Evolutionary conservation across 768 basidiomycete species (phyloP).

Genomic region (Russula earlei): DNA sequence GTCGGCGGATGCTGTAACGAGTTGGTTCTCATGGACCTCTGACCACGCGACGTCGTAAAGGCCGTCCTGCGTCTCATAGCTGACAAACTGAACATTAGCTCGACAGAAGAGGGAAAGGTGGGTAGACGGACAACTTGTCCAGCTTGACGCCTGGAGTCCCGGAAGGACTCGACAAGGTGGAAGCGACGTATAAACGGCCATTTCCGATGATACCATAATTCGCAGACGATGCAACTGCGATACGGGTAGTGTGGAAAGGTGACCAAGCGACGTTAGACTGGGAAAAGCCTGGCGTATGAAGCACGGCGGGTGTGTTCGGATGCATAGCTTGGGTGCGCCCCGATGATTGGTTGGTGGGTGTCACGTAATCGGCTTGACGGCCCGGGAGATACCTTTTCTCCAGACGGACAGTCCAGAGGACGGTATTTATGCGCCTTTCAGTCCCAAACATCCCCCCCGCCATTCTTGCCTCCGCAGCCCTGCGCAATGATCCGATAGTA

Average conservation of each 20-base stretch:
- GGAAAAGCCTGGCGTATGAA: conserved; percentile 76
- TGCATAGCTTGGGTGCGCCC: conserved; percentile 28
- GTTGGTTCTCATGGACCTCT: conserved; percentile 88
- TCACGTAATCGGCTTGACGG: background rate
- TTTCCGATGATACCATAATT: conserved; percentile 96
- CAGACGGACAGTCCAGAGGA: too few species aligned
- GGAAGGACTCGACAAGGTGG: conserved; percentile 40
- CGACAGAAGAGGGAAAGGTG: too few species aligned
- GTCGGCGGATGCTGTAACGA: conserved; percentile 83
- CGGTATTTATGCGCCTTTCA: conserved; percentile 56
- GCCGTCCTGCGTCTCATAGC: conserved; percentile 85
- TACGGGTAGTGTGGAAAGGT: conserved; percentile 64
- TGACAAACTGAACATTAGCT: conserved; percentile 37
- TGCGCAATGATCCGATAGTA: conserved; percentile 30
- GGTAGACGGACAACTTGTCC: conserved; percentile 58
- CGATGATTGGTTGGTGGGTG: too few species aligned
- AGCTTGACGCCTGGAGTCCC: conserved; percentile 38
- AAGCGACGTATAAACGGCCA: conserved; percentile 70
- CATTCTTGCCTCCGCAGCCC: conserved; percentile 36
- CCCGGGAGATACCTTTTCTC: background rate
- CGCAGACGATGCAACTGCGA: conserved; percentile 77
- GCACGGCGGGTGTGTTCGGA: conserved; percentile 35
- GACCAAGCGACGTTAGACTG: conserved; percentile 81
- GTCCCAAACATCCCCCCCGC: conserved; percentile 65
- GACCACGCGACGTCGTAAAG: conserved; percentile 92